phyloP scores from a whole-genome alignment of 345 rosid species.

The Hibiscus syriacus region DNA sequence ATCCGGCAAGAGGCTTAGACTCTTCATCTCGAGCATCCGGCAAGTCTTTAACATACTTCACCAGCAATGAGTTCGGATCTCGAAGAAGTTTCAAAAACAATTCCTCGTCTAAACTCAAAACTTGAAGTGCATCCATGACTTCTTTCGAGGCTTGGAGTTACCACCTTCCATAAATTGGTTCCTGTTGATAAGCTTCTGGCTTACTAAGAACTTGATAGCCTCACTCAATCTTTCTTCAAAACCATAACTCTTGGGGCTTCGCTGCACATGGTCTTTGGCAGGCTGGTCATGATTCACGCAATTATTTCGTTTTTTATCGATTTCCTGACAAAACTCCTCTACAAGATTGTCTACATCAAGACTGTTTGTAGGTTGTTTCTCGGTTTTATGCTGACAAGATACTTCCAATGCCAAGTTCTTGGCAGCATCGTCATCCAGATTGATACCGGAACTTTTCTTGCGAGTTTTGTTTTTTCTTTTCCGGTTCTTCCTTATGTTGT shows the following conservation, averaged over 20 bases:
- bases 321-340: constrained; percentile 57
- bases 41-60: constrained; percentile 38
- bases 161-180: constrained; percentile 42
- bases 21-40: constrained; percentile 36
- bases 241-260: constrained; percentile 30
- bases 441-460: constrained; percentile 47
- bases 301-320: constrained; percentile 44
- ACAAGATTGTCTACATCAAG: constrained; percentile 50
- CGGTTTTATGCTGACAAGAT: constrained; percentile 19
- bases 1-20: constrained; percentile 28
- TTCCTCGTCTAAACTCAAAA: constrained; percentile 77
- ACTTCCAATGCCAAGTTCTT: constrained; percentile 27
- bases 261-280: constrained; percentile 22
- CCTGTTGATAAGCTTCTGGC: constrained; percentile 52
- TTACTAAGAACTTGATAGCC: constrained; percentile 56
- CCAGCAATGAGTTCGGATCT: constrained; percentile 60
- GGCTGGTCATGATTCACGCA: constrained; percentile 26
- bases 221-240: constrained; percentile 63
- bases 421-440: constrained; percentile 28
- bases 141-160: constrained; percentile 50
- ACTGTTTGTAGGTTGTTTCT: constrained; percentile 25
- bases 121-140: constrained; percentile 72
- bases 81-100: constrained; percentile 61
- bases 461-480: constrained; percentile 49
- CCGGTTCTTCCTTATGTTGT: constrained; percentile 34